These are phyloP conservation scores for Jatropha multifida DNA, from an alignment of 441 rosid genomes.

Conservation along the genomic window DNA sequence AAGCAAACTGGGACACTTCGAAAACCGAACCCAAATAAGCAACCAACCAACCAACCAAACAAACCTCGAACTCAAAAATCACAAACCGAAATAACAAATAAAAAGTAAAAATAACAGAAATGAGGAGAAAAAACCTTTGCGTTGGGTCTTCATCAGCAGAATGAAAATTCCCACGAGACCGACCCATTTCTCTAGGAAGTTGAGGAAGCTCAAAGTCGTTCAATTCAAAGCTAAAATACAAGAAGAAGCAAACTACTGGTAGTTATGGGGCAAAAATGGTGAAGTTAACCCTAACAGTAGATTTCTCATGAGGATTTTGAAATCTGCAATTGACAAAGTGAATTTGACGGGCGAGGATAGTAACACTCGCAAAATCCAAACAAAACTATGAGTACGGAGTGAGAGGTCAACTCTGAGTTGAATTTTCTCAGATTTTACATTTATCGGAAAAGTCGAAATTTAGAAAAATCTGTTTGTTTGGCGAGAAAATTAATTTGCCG, in stretches of 20 bases:
- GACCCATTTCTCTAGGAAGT: constrained; percentile 61
- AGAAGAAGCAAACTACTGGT: not conserved
- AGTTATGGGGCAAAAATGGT: not conserved
- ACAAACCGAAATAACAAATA: not conserved
- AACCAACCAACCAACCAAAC: not conserved
- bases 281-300: constrained; percentile 18
- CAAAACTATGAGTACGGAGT: not conserved
- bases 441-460: not conserved
- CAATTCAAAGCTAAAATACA: not conserved
- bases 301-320: not conserved
- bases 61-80: not conserved
- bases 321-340: not conserved
- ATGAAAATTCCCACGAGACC: constrained; percentile 91
- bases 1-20: too few species aligned
- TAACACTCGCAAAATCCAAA: not conserved
- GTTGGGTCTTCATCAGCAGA: constrained; percentile 87
- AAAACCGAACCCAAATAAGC: not conserved
- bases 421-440: not conserved
- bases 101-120: not conserved
- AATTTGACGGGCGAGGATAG: not conserved
- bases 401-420: not conserved
- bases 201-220: constrained; percentile 1
- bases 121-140: constrained; percentile 53
- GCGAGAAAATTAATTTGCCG: constrained; percentile 11
- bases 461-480: constrained; percentile 2